Evolutionary conservation across 441 rosid genomes (phyloP), one percentile per base, ranked within the genome.

Genomic region (Dalechampia spathulata): DNA sequence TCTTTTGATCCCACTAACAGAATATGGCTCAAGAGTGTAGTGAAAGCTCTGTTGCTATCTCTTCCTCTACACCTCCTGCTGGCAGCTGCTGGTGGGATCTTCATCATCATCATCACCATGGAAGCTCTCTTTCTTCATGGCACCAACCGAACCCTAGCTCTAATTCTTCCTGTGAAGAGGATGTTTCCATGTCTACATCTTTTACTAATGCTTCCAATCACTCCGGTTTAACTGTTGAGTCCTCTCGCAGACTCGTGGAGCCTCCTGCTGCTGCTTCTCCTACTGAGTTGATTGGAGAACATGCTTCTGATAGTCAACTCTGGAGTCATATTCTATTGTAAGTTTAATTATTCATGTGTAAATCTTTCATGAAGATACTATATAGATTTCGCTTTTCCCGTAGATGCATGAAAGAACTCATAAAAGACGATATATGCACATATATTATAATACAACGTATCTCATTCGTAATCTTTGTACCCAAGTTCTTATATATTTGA

Each of bases 241-340:
- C 85, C 3, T 65, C 82, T 10, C 69, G 66, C 51, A 72, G 69
- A 23, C 76, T 75, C 30, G 60, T 70, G 46, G 78, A 76, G 22
- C 75, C 74, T 47, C 73, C 74, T 47, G 55, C 71, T 21, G 49
- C 73, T 38, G 49, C 81, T 21, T 65, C 79, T 1, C 21, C 58
- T 4, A 54, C 42, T 43, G 84, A 82, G 68, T 68, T 83, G 49
- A 73, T 82, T 4, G 77, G 78, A 8, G 85, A 78, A 40, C 82
- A 84, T 63, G 77, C 76, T 69, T 66, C 82, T 2, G 83, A 80
- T 60, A 74, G 69, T 55, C 81, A 84, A 40, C 72, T 84, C 10
- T 87, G 92, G 95, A 79, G 68, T 59, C 87, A 80, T 48, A 68
- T 82, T 42, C 72, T 80, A 37, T 58, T 78, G 95, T 86, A 81